Evolutionary conservation across 192 early-diverging fungal species (phyloP), one percentile per base, ranked within the genome.

Genomic region (Coemansia sp.): DNA sequence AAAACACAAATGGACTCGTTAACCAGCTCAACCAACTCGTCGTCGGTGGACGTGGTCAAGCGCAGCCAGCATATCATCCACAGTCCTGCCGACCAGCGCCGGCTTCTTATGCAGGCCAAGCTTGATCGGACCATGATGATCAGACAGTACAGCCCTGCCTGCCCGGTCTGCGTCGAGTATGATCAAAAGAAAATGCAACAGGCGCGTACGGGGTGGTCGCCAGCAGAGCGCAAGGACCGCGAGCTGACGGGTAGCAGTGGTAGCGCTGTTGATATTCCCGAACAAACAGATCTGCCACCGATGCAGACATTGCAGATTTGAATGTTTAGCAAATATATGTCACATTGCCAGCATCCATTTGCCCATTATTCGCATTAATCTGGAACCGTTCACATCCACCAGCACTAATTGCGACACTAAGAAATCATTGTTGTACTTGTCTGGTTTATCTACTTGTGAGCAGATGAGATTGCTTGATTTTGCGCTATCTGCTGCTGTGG

Each of bases 51-150:
- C 16, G 5, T 57, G 54, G 17, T 11, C 16, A 51, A 27, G 22
- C 58, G 59, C 6, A 53, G 55, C 27, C 60, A 62, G 54, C 43
- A 60, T 8, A 31, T 68, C 35, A 29, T 77, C 3, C 61, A 55
- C 39, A 65, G 69, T 5, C 65, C 69, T 11, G 37, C 22, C 0
- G 70, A 69, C 17, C 75, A 66, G 55, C 66, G 70, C 22, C 62
- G 54, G 17, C 61, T 65, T 50, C 55, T 73, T 54, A 61, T 53
- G 17, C 77, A 74, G 68, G 59, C 68, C 1, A 80, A 80, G 58
- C 68, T 80, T 3, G 77, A 80, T 25, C 77, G 77, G 10, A 61
- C 77, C 1, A 29, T 71, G 48, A 38, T 73, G 38, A 74, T 80
- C 54, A 50, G 64, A 22, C 64, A 68, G 51, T 80, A 67, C 45